Evolutionary conservation across 2,329 filamentous ascomycete genomes (phyloP).

Genomic region (Aphanocladium album): DNA sequence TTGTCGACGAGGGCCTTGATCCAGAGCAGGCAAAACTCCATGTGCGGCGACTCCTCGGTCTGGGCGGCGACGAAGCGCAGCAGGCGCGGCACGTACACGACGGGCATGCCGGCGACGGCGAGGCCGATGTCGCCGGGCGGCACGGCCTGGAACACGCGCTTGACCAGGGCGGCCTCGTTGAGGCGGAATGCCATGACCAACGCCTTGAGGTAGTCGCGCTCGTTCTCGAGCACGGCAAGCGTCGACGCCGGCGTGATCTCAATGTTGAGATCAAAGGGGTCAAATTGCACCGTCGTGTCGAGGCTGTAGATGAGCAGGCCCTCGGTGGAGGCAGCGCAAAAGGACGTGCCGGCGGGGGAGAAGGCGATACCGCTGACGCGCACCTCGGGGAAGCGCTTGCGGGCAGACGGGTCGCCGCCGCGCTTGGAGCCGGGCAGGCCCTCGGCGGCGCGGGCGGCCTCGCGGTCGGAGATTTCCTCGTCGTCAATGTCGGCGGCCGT

Average conservation of each 20-base stretch:
- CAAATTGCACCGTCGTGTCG: conserved; percentile 78
- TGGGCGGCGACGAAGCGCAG: conserved; percentile 84
- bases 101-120: conserved; percentile 72
- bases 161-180: conserved; percentile 77
- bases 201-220: conserved; percentile 82
- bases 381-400: conserved; percentile 74
- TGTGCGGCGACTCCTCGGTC: conserved; percentile 83
- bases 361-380: conserved; percentile 82
- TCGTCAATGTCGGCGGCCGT: conserved; percentile 81
- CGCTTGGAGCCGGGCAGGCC: conserved; percentile 81
- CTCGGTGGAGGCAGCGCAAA: conserved; percentile 93
- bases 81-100: conserved; percentile 79
- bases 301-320: conserved; percentile 90
- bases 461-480: conserved; percentile 80
- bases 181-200: conserved; percentile 96
- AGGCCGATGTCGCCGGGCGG: conserved; percentile 70
- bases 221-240: conserved; percentile 58
- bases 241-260: conserved; percentile 87
- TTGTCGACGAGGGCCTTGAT: conserved; percentile 75
- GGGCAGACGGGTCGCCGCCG: conserved; percentile 72
- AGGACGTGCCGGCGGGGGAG: conserved; percentile 80
- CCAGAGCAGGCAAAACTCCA: conserved; percentile 94
- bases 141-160: conserved; percentile 78
- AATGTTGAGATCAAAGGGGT: conserved; percentile 93
- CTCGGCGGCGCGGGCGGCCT: conserved; percentile 70